Evolutionary conservation across 805 yeast species (phyloP), one percentile per base, ranked within the genome.

Genomic region (Nakazawaea holstii): DNA sequence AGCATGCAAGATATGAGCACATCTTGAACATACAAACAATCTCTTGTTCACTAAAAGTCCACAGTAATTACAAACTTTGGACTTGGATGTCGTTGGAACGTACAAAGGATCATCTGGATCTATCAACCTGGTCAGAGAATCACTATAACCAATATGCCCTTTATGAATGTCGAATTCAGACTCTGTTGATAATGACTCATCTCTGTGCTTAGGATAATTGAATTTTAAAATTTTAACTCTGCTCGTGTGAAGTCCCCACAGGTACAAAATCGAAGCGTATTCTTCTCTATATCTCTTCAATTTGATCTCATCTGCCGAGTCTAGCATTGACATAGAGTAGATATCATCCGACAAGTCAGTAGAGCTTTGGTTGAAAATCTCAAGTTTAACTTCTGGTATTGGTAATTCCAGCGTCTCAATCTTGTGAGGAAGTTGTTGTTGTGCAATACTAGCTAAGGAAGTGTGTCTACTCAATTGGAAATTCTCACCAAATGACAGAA

Each of bases 161-260:
- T 60, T 59, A 50, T 72, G 75, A 6, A 59, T 64, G 15, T 60
- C 66, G 41, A 58, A 60, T 17, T 51, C 60, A 27, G 66, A 59
- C 40, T 40, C 55, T 39, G 32, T 46, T 31, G 51, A 46, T 6
- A 53, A 49, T 15, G 49, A 15, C 13, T 58, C 49, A 43, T 49
- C 49, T 26, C 50, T 55, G 13, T 48, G 54, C 45, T 13, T 57
- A 51, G 53, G 49, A 39, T 73, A 75, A 56, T 84, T 84, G 67
- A 79, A 77, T 64, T 91, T 89, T 48, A 88, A 61, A 9, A 91
- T 76, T 57, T 91, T 91, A 28, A 87, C 80, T 38, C 96, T 66
- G 53, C 83, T 79, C n/a, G 86, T 74, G 0, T 90, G 86, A 15
- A 90, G 69, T 0, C 94, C 95, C 97, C 97, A 92, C 31, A 76